A percentile compares a stretch with the other conserved stretches of the same genome.
Evolutionary conservation across 202 grass and related monocot species (phyloP).

Genomic region (Miscanthus sacchariflorus): DNA sequence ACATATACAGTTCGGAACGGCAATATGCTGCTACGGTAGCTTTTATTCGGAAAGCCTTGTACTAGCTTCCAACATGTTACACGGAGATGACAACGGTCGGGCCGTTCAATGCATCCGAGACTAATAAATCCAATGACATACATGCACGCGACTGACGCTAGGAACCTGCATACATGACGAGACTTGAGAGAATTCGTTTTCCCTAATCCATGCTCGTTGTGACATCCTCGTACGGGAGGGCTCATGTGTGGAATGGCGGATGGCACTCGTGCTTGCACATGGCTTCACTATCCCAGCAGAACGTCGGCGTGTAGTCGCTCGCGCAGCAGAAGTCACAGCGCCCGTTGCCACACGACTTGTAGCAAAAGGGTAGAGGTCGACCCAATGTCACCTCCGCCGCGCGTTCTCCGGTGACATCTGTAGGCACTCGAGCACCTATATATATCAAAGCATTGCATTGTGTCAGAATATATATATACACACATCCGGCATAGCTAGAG

Average conservation of each 20-base stretch:
- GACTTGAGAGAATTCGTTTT: background rate
- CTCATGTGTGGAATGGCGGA: background rate
- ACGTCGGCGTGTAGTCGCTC: background rate
- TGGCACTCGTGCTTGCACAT: background rate
- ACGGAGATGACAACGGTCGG: background rate
- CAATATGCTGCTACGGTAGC: no score
- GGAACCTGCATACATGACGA: background rate
- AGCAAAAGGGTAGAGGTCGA: background rate
- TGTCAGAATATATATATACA: background rate
- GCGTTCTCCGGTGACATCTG: background rate
- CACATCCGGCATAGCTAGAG: background rate
- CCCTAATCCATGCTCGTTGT: background rate
- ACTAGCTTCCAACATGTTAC: background rate
- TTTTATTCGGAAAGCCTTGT: no score
- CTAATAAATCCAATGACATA: no score
- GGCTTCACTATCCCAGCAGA: background rate
- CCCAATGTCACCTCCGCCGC: background rate
- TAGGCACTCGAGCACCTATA: background rate
- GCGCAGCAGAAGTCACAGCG: background rate
- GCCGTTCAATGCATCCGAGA: background rate
- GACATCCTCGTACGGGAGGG: background rate
- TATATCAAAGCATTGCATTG: background rate
- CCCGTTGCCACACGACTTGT: background rate
- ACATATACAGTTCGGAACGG: no score
- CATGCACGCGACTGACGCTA: background rate